Conservation (phyloP, 306 rosid genomes). For the Acacia confusa region DNA sequence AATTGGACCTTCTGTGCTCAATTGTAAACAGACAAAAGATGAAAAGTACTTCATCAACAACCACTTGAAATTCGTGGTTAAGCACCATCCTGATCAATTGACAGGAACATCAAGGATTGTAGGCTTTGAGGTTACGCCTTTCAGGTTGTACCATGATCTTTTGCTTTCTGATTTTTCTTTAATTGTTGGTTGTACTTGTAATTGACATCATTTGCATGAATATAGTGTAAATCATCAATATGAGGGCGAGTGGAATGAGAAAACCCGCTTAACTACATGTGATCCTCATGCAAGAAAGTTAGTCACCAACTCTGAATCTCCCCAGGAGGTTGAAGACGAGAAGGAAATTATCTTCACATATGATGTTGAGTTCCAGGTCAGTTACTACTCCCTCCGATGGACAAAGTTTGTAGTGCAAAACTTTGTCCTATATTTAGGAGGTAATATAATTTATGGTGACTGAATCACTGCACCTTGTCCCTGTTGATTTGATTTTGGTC, state of each 20-base stretch:
- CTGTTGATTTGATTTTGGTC: constrained; percentile 11
- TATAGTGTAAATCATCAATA: constrained; percentile 61
- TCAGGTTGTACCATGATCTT: constrained; percentile 46
- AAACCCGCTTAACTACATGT: constrained; percentile 56
- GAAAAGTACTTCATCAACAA: constrained; percentile 64
- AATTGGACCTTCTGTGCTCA: not conserved
- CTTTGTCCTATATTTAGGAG: no score
- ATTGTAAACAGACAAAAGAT: constrained; percentile 49
- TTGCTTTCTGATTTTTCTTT: constrained; percentile 1
- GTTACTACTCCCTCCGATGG: no score
- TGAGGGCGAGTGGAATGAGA: constrained; percentile 58
- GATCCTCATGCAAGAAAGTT: constrained; percentile 64
- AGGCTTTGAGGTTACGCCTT: constrained; percentile 76
- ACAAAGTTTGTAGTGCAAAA: no score
- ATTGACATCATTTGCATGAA: constrained; percentile 26
- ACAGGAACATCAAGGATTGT: constrained; percentile 66
- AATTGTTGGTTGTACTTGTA: not conserved
- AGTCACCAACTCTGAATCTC: constrained; percentile 60
- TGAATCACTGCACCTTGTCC: not conserved
- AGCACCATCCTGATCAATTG: constrained; percentile 56
- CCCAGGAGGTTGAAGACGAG: constrained; percentile 70
- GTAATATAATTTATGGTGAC: not conserved
- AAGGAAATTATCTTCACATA: constrained; percentile 70
- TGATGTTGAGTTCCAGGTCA: constrained; percentile 69
- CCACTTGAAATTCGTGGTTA: constrained; percentile 59